Percentiles rank a stretch among this genome's conserved stretches.
Evolutionary conservation across 192 early-diverging fungal species (phyloP).

Genomic region (Paraglomus brasilianum): DNA sequence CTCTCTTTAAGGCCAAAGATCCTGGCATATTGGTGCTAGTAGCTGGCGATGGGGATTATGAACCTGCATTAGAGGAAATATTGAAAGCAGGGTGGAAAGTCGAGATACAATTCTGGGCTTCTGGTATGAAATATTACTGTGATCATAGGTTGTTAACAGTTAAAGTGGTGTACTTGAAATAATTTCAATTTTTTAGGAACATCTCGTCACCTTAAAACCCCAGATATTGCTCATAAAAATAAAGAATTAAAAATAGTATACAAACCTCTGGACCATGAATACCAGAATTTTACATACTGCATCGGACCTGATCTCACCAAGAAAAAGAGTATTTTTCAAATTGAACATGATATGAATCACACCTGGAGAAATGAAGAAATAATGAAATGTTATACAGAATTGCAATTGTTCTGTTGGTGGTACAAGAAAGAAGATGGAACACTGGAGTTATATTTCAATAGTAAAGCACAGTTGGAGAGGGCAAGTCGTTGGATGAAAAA

Average conservation of each 20-base stretch:
- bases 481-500: too few species aligned
- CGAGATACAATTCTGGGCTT: constrained; percentile 19
- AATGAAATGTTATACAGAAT: neutral
- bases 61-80: neutral
- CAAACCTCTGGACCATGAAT: constrained; percentile 1
- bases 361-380: constrained; percentile 4
- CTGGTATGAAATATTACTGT: neutral
- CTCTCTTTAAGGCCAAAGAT: neutral
- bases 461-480: too few species aligned
- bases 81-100: neutral
- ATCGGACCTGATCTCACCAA: neutral
- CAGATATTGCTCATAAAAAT: neutral
- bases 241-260: too few species aligned
- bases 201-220: neutral
- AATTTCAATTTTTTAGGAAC: constrained; percentile 2
- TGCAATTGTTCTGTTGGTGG: constrained; percentile 22
- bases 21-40: constrained; percentile 13
- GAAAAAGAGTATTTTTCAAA: neutral
- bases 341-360: neutral
- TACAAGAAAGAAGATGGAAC: neutral
- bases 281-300: constrained; percentile 3
- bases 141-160: neutral
- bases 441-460: too few species aligned
- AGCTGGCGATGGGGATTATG: constrained; percentile 7
- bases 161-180: neutral